A percentile compares a stretch with the other conserved stretches of the same genome.
phyloP scores from a whole-genome alignment of 805 yeast genomes.

The Saccharomyces eubayanus region DNA sequence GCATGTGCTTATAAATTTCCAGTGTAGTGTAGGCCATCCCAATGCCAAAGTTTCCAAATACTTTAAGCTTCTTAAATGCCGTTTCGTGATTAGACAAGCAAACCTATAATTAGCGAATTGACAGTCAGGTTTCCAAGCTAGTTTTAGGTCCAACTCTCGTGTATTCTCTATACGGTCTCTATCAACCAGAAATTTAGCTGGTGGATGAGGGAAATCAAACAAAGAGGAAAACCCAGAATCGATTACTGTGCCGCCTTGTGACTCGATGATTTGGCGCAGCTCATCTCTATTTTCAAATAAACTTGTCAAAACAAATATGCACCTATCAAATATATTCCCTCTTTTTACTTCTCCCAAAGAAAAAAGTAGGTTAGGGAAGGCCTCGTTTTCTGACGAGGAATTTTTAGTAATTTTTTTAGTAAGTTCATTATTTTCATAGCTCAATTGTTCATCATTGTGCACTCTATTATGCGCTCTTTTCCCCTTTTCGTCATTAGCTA shows the following conservation, averaged over 20 bases:
- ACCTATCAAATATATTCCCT: conserved; percentile 25
- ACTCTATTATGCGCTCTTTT: background rate
- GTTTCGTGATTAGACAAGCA: conserved; percentile 57
- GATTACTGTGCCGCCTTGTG: conserved; percentile 38
- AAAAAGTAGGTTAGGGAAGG: background rate
- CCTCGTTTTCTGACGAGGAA: background rate
- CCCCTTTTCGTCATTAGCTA: background rate
- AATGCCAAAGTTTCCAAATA: conserved; percentile 68
- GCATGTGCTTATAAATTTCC: conserved; percentile 47
- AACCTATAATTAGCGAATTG: conserved; percentile 34
- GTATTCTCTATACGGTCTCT: background rate
- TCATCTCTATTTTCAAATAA: conserved; percentile 26
- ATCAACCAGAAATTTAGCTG: conserved; percentile 2
- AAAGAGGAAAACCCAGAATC: conserved; percentile 30
- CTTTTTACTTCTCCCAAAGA: background rate
- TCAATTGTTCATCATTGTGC: background rate
- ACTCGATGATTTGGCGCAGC: conserved; percentile 31
- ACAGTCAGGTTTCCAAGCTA: conserved; percentile 8
- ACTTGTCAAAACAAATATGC: conserved; percentile 36
- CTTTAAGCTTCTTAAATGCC: conserved; percentile 58
- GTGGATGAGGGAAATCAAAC: conserved; percentile 8
- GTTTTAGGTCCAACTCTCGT: conserved; percentile 2
- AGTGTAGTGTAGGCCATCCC: conserved; percentile 79
- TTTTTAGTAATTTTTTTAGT: background rate
- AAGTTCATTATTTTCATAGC: background rate